A percentile compares a stretch with the other conserved stretches of the same genome.
Evolutionary conservation across 139 green algal genomes (phyloP).

Genomic region (Volvox reticuliferus): DNA sequence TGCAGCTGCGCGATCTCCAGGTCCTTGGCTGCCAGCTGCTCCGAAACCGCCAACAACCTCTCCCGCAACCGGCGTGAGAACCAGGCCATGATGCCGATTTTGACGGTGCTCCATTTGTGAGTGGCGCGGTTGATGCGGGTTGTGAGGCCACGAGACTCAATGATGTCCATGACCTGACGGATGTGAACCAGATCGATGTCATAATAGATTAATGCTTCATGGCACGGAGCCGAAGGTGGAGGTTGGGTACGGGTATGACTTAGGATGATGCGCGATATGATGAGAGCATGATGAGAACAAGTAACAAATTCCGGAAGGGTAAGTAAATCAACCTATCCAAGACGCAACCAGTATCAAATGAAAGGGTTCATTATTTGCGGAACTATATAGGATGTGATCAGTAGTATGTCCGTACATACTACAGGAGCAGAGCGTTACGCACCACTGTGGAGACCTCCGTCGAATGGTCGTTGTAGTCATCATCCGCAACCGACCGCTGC

Average conservation of each 20-base stretch:
- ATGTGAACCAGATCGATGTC: too few species aligned
- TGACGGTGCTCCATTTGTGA: conserved; percentile 54
- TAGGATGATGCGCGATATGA: too few species aligned
- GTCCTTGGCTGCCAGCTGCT: conserved; percentile 45
- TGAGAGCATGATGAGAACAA: too few species aligned
- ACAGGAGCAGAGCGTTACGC: neutral
- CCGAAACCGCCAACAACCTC: conserved; percentile 32
- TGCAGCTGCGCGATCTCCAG: conserved; percentile 52
- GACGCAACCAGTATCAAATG: too few species aligned
- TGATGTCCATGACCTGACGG: neutral
- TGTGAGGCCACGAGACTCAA: conserved; percentile 8
- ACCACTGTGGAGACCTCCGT: conserved; percentile 13
- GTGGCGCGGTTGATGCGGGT: neutral
- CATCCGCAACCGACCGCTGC: neutral
- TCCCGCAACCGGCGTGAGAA: conserved; percentile 44
- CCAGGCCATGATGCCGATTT: conserved; percentile 55
- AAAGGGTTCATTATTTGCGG: too few species aligned
- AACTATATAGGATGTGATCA: too few species aligned
- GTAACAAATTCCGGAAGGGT: too few species aligned
- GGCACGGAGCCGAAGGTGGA: too few species aligned
- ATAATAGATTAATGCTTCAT: too few species aligned
- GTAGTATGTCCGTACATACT: too few species aligned
- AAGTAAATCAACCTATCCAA: too few species aligned
- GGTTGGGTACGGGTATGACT: too few species aligned
- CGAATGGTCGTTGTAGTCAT: neutral